A percentile compares a stretch with the other conserved stretches of the same genome.
Conservation (phyloP, 495 filamentous ascomycete genomes). For the Xanthoparmelia taractica region DNA sequence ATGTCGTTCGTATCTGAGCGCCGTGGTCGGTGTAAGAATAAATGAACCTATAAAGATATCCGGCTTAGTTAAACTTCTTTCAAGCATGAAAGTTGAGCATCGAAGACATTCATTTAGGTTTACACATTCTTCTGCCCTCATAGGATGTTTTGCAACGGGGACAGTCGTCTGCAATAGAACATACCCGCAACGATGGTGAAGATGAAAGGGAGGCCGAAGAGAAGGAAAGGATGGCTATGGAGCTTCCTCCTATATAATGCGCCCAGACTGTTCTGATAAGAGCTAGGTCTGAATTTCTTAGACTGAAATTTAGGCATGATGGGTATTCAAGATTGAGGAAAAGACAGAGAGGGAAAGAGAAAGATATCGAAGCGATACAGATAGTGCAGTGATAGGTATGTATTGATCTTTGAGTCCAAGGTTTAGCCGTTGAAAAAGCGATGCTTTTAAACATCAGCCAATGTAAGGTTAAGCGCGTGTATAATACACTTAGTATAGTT, state of each 20-base stretch:
- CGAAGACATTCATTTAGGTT: background rate
- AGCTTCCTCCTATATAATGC: slow-evolving; percentile 66
- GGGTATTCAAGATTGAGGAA: background rate
- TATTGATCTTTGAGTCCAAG: too few species aligned
- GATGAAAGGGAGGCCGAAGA: slow-evolving; percentile 96
- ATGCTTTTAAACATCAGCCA: too few species aligned
- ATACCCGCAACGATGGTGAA: slow-evolving; percentile 72
- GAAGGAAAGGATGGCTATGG: slow-evolving; percentile 70
- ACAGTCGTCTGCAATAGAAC: background rate
- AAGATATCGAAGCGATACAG: background rate
- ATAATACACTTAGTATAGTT: too few species aligned
- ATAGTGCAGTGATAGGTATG: background rate
- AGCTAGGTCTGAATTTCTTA: slow-evolving; percentile 61
- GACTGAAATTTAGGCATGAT: slow-evolving; percentile 65
- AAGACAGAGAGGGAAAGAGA: background rate
- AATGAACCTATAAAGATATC: slow-evolving; percentile 52
- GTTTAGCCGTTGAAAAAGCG: too few species aligned
- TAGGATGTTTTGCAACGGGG: background rate
- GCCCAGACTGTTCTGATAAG: slow-evolving; percentile 56
- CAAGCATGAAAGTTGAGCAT: background rate
- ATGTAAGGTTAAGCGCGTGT: too few species aligned
- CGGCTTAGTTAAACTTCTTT: background rate
- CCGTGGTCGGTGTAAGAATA: slow-evolving; percentile 86
- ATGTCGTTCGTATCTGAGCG: slow-evolving; percentile 84
- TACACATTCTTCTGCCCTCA: background rate